These are phyloP conservation scores for Candida vaughaniae DNA, from an alignment of 805 yeast species.

Conservation along the genomic window DNA sequence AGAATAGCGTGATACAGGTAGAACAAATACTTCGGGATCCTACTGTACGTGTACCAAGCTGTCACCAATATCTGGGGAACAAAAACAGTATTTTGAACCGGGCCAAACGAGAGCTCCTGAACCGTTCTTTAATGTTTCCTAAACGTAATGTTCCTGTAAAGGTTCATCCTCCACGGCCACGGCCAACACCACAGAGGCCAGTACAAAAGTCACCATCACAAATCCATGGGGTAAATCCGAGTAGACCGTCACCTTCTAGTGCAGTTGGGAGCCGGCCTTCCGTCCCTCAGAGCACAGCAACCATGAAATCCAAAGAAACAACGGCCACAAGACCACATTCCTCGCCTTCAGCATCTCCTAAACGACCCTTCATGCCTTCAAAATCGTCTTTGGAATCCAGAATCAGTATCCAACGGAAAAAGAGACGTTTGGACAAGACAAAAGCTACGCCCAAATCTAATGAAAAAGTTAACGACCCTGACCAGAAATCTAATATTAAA, in stretches of 20 bases:
- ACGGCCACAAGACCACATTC: too few relatives aligned
- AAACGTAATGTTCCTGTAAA: not conserved
- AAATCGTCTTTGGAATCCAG: slow-evolving; percentile 4
- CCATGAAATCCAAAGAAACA: too few relatives aligned
- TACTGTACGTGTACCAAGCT: slow-evolving; percentile 16
- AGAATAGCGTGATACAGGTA: slow-evolving; percentile 38
- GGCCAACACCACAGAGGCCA: too few relatives aligned
- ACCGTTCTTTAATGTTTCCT: slow-evolving; percentile 32
- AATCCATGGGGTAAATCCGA: too few relatives aligned
- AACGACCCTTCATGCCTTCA: not conserved
- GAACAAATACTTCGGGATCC: slow-evolving; percentile 29
- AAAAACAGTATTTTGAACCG: slow-evolving; percentile 27
- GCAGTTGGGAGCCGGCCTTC: too few relatives aligned
- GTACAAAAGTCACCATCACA: too few relatives aligned
- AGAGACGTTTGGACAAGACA: slow-evolving; percentile 5
- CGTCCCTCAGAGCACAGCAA: too few relatives aligned
- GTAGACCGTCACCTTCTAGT: too few relatives aligned
- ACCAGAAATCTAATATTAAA: slow-evolving; percentile 9
- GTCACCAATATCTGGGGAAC: slow-evolving; percentile 9
- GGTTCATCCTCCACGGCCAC: too few relatives aligned
- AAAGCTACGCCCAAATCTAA: not conserved
- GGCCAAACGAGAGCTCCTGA: slow-evolving; percentile 36
- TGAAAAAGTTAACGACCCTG: slow-evolving; percentile 1
- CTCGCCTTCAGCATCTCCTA: too few relatives aligned
- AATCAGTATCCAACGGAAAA: slow-evolving; percentile 7